Conservation (phyloP, 305 asterid genomes). For the Solanum chacoense region DNA sequence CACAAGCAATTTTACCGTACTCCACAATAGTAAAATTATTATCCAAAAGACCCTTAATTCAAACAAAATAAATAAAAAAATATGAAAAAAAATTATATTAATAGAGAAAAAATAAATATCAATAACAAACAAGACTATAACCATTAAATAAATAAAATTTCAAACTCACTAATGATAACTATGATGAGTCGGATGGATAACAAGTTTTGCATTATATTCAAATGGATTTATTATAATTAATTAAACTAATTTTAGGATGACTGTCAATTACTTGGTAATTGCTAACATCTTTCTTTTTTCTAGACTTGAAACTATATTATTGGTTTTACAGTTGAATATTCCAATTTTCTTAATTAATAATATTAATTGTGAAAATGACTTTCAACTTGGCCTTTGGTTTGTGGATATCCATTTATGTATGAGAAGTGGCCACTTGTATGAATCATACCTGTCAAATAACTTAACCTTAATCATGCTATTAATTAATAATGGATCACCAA, state of each 20-base stretch:
- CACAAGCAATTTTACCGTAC: not conserved
- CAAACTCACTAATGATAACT: not conserved
- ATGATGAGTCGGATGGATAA: not conserved
- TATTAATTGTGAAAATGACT: not conserved
- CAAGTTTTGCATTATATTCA: not conserved
- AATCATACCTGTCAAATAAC: not conserved
- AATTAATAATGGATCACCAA: not conserved
- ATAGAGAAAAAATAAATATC: not conserved
- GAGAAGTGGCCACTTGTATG: not conserved
- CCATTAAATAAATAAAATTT: not conserved
- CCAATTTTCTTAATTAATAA: not conserved
- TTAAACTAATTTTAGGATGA: not conserved
- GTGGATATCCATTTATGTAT: not conserved
- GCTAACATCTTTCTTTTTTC: not conserved
- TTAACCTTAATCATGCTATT: not conserved
- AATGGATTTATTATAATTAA: not conserved
- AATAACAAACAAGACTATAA: not conserved
- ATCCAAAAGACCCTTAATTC: not conserved
- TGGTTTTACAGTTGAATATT: not conserved
- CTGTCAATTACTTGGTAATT: not conserved
- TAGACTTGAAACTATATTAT: not conserved
- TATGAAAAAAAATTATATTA: not conserved
- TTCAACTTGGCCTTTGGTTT: not conserved
- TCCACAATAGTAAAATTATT: not conserved
- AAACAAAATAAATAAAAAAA: not conserved